Conservation (phyloP, 2,329 filamentous ascomycete genomes). For the Monosporascus sp. region DNA sequence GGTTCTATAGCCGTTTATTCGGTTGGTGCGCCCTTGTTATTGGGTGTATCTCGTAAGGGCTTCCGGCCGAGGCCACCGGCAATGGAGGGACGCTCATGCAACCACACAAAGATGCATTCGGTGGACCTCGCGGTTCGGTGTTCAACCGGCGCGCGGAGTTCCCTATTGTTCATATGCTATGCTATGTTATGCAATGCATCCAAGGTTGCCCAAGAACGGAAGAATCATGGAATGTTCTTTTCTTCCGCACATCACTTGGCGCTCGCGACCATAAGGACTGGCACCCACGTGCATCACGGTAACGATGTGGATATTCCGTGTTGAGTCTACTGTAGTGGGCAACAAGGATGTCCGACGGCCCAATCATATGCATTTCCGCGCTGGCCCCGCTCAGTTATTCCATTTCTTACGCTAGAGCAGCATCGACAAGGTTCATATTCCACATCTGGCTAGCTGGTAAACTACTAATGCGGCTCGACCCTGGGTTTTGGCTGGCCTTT, state of each 20-base stretch:
- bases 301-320: too few species aligned
- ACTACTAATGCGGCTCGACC: not conserved
- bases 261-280: not conserved
- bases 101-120: too few species aligned
- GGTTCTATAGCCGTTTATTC: not conserved
- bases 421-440: not conserved
- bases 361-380: not conserved
- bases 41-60: too few species aligned
- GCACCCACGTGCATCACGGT: not conserved
- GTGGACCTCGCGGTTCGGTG: too few species aligned
- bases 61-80: too few species aligned
- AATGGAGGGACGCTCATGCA: too few species aligned
- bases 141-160: not conserved
- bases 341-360: too few species aligned
- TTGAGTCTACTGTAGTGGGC: too few species aligned
- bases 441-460: not conserved
- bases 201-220: not conserved
- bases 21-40: not conserved
- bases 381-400: not conserved
- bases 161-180: not conserved
- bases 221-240: not conserved
- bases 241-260: not conserved
- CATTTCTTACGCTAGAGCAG: not conserved
- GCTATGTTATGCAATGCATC: not conserved
- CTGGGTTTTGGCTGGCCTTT: not conserved